Conservation (phyloP, 345 rosid species). For the Lumnitzera racemosa region DNA sequence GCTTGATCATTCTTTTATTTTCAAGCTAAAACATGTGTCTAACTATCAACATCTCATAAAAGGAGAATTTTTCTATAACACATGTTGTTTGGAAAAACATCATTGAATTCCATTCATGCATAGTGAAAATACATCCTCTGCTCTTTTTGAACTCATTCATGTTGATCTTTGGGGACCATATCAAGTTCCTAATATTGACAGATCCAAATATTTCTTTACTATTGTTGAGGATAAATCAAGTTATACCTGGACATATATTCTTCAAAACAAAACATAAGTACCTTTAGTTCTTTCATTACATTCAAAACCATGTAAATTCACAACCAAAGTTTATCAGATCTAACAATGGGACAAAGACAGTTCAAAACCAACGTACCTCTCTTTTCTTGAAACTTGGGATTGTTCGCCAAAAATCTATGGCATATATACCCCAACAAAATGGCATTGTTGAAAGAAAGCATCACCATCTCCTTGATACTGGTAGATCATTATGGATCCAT, state of each 20-base stretch:
- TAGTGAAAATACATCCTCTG: not conserved
- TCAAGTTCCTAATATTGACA: not conserved
- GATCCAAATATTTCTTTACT: not conserved
- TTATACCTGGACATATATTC: not conserved
- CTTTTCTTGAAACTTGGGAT: not conserved
- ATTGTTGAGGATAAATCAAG: slow-evolving; percentile 1
- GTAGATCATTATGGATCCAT: not conserved
- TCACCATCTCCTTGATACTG: not conserved
- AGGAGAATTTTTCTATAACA: too few relatives aligned
- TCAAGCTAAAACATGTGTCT: too few relatives aligned
- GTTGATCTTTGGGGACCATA: not conserved
- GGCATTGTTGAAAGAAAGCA: not conserved
- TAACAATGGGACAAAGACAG: not conserved
- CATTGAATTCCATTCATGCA: too few relatives aligned
- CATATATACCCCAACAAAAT: slow-evolving; percentile 2
- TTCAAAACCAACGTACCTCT: not conserved
- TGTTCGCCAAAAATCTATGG: not conserved
- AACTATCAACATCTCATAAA: too few relatives aligned
- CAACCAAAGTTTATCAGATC: not conserved
- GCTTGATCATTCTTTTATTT: too few relatives aligned
- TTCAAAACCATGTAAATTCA: not conserved
- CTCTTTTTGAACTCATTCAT: not conserved
- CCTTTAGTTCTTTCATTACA: not conserved
- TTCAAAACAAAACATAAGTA: not conserved
- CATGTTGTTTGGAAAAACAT: too few relatives aligned